Evolutionary conservation across 768 basidiomycete genomes (phyloP).

Genomic region (Asterophora lycoperdoides): DNA sequence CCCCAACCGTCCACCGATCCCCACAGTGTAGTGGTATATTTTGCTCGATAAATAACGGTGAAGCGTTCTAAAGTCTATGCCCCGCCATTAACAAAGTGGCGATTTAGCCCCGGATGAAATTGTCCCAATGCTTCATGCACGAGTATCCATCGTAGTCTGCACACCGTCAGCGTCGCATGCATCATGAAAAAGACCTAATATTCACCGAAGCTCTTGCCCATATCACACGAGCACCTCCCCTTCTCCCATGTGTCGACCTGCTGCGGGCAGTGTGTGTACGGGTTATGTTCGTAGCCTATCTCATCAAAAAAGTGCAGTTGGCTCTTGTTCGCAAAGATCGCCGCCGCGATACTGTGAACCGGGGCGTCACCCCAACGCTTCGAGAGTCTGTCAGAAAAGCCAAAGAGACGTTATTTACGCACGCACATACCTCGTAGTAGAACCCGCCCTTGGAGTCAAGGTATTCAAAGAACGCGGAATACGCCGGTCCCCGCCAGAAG

Average conservation of each 20-base stretch:
- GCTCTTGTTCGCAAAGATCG: constrained; percentile 64
- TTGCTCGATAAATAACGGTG: background rate
- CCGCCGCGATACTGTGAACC: constrained; percentile 78
- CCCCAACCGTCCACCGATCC: too few species aligned
- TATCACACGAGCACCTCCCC: constrained; percentile 63
- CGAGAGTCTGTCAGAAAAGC: constrained; percentile 27
- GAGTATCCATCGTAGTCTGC: constrained; percentile 43
- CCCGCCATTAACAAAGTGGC: too few species aligned
- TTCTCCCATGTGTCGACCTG: constrained; percentile 40
- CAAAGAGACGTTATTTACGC: constrained; percentile 27
- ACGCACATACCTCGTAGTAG: constrained; percentile 57
- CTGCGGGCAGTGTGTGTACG: constrained; percentile 68
- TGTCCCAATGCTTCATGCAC: constrained; percentile 39
- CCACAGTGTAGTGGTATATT: too few species aligned
- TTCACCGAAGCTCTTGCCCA: constrained; percentile 55
- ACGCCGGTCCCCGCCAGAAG: constrained; percentile 63
- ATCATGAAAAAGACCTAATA: background rate
- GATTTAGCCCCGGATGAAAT: constrained; percentile 11
- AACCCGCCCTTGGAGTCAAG: constrained; percentile 63
- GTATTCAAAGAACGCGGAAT: constrained; percentile 60
- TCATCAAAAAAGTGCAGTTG: constrained; percentile 80
- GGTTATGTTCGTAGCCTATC: constrained; percentile 79
- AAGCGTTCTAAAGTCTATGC: too few species aligned
- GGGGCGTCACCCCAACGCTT: constrained; percentile 86
- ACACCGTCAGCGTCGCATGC: background rate